A percentile compares a stretch with the other conserved stretches of the same genome.
Evolutionary conservation across 139 green algal species (phyloP).

Genomic region (Micromonas commoda): DNA sequence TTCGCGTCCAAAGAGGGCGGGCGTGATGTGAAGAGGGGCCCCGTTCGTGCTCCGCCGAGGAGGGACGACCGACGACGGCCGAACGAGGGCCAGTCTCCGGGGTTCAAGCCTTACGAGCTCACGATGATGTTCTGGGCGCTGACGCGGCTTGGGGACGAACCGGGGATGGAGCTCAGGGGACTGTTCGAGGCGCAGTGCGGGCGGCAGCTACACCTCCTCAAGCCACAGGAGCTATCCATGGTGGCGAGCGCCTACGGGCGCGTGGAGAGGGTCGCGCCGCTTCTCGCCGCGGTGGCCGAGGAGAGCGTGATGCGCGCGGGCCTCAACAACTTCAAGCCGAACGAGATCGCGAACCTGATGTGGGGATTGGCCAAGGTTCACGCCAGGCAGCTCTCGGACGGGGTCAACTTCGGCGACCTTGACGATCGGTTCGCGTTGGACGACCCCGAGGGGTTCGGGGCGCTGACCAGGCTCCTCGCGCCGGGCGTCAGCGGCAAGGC

Average conservation of each 20-base stretch:
- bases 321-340: background rate
- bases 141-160: background rate
- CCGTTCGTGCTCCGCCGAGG: background rate
- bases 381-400: too few species aligned
- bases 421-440: background rate
- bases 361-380: slow-evolving; percentile 19
- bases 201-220: background rate
- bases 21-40: background rate
- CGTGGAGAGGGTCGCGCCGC: background rate
- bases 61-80: background rate
- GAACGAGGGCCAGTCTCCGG: background rate
- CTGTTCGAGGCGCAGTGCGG: slow-evolving; percentile 8
- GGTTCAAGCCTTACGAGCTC: slow-evolving; percentile 1
- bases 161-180: background rate
- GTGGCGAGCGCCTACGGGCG: background rate
- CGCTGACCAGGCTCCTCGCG: too few species aligned
- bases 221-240: slow-evolving; percentile 15
- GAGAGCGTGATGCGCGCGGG: background rate
- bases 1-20: background rate
- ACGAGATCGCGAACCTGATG: slow-evolving; percentile 1
- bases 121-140: slow-evolving; percentile 7
- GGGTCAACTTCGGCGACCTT: background rate
- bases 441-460: too few species aligned
- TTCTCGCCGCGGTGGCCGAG: background rate
- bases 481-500: too few species aligned